Evolutionary conservation across 2,329 filamentous ascomycete genomes (phyloP), one percentile per base, ranked within the genome.

Genomic region (Hymenoscyphus fraxineus): DNA sequence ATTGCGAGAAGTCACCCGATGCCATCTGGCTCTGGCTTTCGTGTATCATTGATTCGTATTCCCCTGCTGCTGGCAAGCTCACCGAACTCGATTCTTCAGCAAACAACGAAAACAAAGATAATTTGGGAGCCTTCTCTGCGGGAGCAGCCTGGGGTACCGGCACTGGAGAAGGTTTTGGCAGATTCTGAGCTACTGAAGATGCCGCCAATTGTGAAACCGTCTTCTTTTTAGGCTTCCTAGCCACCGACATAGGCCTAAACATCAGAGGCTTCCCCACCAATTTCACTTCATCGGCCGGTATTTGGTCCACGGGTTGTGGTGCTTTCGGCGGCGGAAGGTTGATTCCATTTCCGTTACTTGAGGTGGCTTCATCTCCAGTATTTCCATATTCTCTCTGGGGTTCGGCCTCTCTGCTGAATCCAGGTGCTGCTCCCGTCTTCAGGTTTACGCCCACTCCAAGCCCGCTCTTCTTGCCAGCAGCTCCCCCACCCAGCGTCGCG

Each of bases 241-340:
- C 86, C 15, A 97, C 93, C 0, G 93, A 97, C 44, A 97, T 80
- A 3, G 94, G 94, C 74, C 88, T 90, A 77, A 98, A 97, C 86
- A 92, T 91, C 76, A 93, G 85, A 13, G 92, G 86, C 71, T 93
- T 95, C 22, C 90, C 91, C 1, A 88, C 84, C 15, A 90, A 77
- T 77, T 91, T 89, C 16, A 89, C 83, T 64, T 89, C 85, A 1
- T 84, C 81, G n/a, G 83, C 83, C 32, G 83, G 77, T 72, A 86
- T 72, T 71, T 86, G 82, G 54, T 83, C 83, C 13, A 79, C 80
- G 1, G 83, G 81, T 70, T 85, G 82, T 39, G 80, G 78, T n/a
- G 83, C 82, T 66, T 78, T 80, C 10, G 81, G 78, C n/a, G 80
- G 70, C 5, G 79, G 77, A n/a, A 81, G 72, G 27, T 65, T 73